Conservation (phyloP, 768 basidiomycete species). For the Coprinellus micaceus region DNA sequence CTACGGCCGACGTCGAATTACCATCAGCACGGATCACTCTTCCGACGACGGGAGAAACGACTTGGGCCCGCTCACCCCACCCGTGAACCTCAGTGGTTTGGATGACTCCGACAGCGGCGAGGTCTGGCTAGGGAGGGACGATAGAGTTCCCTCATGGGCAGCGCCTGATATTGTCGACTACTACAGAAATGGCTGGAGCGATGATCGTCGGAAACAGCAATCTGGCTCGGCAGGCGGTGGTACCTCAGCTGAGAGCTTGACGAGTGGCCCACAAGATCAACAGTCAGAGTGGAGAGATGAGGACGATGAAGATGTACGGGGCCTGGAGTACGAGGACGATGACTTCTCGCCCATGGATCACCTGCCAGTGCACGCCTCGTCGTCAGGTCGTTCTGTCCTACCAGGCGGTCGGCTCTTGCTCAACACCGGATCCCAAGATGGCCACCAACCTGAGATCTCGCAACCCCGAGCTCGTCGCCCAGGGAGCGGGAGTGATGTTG, state of each 20-base stretch:
- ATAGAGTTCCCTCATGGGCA: neutral
- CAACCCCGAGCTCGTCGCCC: neutral
- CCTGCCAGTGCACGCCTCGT: neutral
- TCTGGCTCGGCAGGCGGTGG: neutral
- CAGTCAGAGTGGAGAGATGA: neutral
- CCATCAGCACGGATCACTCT: neutral
- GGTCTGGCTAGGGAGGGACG: neutral
- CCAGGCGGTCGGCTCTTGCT: neutral
- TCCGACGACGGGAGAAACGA: neutral
- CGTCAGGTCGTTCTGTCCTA: neutral
- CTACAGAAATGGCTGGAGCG: neutral
- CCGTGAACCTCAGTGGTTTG: neutral
- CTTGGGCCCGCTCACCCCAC: neutral
- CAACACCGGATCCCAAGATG: neutral
- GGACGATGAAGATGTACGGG: neutral
- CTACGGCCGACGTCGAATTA: neutral
- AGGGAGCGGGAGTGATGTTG: neutral
- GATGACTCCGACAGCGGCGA: neutral
- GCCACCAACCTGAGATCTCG: neutral
- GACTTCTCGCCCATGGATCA: neutral
- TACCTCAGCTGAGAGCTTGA: neutral
- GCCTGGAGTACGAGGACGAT: neutral
- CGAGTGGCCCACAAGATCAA: neutral
- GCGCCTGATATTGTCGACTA: neutral
- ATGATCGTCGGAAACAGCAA: neutral